Conservation (phyloP, 179 eudicot genomes). For the Carnegiea gigantea region DNA sequence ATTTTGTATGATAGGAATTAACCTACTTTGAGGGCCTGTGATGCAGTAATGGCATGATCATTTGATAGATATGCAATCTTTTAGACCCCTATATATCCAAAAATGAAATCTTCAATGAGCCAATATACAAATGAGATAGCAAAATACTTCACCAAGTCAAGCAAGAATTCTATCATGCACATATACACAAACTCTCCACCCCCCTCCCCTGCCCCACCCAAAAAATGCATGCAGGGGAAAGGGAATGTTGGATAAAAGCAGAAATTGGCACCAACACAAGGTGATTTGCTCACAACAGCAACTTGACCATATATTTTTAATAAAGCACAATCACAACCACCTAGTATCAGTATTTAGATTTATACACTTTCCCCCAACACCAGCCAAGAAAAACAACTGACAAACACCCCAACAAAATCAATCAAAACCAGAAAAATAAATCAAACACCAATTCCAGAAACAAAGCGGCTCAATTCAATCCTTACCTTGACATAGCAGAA, state of each 20-base stretch:
- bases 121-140: not conserved
- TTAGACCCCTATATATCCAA: too few species aligned
- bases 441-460: not conserved
- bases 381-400: not conserved
- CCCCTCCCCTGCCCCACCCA: not conserved
- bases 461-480: not conserved
- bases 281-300: not conserved
- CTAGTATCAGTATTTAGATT: not conserved
- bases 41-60: not conserved
- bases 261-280: not conserved
- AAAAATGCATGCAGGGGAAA: not conserved
- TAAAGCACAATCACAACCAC: not conserved
- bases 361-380: not conserved
- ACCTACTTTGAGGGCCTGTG: not conserved
- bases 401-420: not conserved
- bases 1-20: too few species aligned
- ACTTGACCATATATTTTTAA: not conserved
- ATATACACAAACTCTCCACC: not conserved
- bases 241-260: not conserved
- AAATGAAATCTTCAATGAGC: too few species aligned
- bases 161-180: not conserved
- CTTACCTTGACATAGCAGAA: constrained; percentile 50
- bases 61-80: not conserved
- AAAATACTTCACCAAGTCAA: not conserved
- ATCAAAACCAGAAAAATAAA: not conserved